These are phyloP conservation scores for Diaporthe velutina DNA, from an alignment of 2,329 filamentous ascomycete species.

Conservation along the genomic window DNA sequence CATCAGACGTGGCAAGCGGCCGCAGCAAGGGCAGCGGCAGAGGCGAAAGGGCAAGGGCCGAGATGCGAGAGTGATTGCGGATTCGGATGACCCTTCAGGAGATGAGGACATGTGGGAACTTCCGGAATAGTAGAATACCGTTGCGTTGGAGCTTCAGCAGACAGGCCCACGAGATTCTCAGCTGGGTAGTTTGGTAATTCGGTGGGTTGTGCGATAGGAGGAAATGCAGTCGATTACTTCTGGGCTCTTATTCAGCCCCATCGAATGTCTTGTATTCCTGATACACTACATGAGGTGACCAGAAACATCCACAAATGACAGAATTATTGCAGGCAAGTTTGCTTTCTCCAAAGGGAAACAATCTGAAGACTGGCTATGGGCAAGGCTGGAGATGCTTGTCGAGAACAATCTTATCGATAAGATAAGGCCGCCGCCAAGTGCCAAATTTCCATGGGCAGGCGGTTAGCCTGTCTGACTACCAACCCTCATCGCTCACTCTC, in stretches of 20 bases:
- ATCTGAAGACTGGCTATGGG: neutral
- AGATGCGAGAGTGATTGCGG: neutral
- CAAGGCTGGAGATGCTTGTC: neutral
- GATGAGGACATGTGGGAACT: neutral
- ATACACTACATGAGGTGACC: neutral
- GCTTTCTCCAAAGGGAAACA: neutral
- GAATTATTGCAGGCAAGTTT: too few species aligned
- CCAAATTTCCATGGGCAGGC: slow-evolving; percentile 32
- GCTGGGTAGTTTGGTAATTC: slow-evolving; percentile 4
- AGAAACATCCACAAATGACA: neutral
- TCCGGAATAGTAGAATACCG: neutral
- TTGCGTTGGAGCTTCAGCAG: neutral
- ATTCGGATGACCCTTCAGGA: neutral
- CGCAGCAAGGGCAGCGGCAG: neutral
- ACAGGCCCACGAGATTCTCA: neutral
- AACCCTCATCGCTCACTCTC: slow-evolving; percentile 4
- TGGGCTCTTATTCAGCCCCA: neutral
- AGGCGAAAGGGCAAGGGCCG: neutral
- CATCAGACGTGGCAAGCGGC: neutral
- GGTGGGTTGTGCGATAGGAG: neutral
- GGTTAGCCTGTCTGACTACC: slow-evolving; percentile 8
- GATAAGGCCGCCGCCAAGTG: neutral
- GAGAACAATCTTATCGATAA: slow-evolving; percentile 25
- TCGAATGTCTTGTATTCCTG: neutral
- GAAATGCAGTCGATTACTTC: neutral